Conservation (phyloP, 2,329 filamentous ascomycete species). For the Byssochlamys sp. region DNA sequence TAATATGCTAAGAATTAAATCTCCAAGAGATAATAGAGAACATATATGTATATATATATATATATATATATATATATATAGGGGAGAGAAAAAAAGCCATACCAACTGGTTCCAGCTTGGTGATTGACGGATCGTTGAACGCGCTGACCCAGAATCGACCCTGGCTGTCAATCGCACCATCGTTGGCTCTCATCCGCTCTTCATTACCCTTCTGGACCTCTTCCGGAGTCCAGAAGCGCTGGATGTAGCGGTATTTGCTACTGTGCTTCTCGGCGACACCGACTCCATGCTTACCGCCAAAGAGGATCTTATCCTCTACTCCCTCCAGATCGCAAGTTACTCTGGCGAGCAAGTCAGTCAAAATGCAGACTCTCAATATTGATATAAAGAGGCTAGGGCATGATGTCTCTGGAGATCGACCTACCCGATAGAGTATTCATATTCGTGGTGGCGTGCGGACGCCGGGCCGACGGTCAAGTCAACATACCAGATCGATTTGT, state of each 20-base stretch:
- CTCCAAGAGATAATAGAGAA: background rate
- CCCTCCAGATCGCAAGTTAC: conserved; percentile 71
- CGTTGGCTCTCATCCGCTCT: conserved; percentile 54
- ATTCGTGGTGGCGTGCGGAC: conserved; percentile 50
- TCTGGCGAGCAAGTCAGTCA: conserved; percentile 20
- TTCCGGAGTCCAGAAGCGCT: conserved; percentile 45
- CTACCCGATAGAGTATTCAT: conserved; percentile 48
- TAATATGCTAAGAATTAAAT: background rate
- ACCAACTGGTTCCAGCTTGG: background rate
- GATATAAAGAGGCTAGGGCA: background rate
- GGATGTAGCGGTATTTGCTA: conserved; percentile 47
- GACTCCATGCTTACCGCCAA: conserved; percentile 72
- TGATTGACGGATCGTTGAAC: conserved; percentile 63
- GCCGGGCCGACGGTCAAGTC: conserved; percentile 54
- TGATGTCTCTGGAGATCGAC: conserved; percentile 6
- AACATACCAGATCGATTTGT: conserved; percentile 62
- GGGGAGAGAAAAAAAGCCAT: background rate
- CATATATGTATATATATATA: background rate
- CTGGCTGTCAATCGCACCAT: conserved; percentile 68
- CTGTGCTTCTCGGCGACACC: conserved; percentile 63
- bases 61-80: too few relatives aligned
- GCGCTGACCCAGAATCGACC: conserved; percentile 77
- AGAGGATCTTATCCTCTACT: conserved; percentile 58
- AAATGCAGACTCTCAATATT: conserved; percentile 8
- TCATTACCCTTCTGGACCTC: conserved; percentile 37